Conservation (phyloP, 192 early-diverging fungal genomes). For the Backusella tuberculispora region DNA sequence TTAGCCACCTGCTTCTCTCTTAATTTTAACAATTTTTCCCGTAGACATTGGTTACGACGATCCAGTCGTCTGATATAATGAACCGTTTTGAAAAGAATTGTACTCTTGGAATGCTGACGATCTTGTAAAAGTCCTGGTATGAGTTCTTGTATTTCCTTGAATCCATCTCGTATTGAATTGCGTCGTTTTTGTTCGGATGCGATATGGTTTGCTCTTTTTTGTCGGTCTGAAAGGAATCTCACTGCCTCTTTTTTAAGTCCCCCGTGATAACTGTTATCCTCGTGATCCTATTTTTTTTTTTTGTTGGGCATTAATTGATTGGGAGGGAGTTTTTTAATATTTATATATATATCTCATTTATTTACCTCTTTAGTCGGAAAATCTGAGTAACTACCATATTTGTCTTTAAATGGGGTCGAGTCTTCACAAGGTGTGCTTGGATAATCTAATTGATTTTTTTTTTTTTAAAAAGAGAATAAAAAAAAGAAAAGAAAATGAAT, state of each 20-base stretch:
- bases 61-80: conserved; percentile 67
- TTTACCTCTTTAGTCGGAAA: conserved; percentile 2
- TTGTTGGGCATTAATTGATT: conserved; percentile 5
- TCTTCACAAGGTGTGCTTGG: conserved; percentile 9
- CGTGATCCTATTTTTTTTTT: conserved; percentile 9
- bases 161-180: conserved; percentile 77
- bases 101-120: conserved; percentile 64
- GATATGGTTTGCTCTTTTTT: conserved; percentile 76
- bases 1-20: neutral
- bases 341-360: neutral
- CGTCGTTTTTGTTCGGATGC: conserved; percentile 74
- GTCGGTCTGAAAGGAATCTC: conserved; percentile 72
- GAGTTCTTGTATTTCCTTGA: conserved; percentile 87
- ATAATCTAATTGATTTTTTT: neutral
- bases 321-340: neutral
- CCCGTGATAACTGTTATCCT: neutral
- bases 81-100: conserved; percentile 67
- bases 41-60: conserved; percentile 45
- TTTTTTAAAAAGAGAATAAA: too few species aligned
- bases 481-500: neutral
- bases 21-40: conserved; percentile 26
- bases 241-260: neutral
- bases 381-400: conserved; percentile 2
- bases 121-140: conserved; percentile 79
- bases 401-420: neutral